phyloP scores from a whole-genome alignment of 2,329 filamentous ascomycete genomes.

The Fusarium pseudocircinatum region DNA sequence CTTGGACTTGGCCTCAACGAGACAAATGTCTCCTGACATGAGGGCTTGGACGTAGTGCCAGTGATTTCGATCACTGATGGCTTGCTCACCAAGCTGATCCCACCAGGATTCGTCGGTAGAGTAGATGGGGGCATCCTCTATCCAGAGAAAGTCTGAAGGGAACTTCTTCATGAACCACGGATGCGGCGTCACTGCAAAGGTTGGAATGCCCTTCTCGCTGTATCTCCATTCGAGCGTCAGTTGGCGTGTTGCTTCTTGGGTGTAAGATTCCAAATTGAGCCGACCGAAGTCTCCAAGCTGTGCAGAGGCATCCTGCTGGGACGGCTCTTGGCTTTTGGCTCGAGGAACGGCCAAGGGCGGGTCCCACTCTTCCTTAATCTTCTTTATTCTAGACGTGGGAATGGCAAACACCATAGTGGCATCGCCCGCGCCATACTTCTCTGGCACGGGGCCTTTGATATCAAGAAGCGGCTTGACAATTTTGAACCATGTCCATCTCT shows the following conservation, averaged over 20 bases:
- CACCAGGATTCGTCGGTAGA: conserved; percentile 18
- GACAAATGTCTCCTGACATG: conserved; percentile 36
- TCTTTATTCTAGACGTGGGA: conserved; percentile 27
- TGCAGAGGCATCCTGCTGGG: neutral
- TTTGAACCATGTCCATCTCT: conserved; percentile 40
- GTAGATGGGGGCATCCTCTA: conserved; percentile 9
- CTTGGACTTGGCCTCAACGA: conserved; percentile 32
- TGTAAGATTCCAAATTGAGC: conserved; percentile 9
- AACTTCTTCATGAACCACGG: conserved; percentile 3
- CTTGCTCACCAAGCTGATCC: conserved; percentile 6
- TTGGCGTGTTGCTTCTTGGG: conserved; percentile 5
- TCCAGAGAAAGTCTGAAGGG: conserved; percentile 33
- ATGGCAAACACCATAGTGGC: conserved; percentile 34
- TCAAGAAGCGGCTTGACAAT: conserved; percentile 34
- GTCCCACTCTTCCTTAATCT: conserved; percentile 36
- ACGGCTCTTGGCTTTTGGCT: neutral
- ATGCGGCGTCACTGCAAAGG: conserved; percentile 30
- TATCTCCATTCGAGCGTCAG: conserved; percentile 28
- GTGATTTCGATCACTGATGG: neutral
- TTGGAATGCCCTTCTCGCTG: conserved; percentile 38
- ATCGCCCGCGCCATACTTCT: conserved; percentile 5
- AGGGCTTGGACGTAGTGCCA: conserved; percentile 32
- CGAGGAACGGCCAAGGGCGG: conserved; percentile 17
- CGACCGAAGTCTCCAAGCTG: conserved; percentile 23
- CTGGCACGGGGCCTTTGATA: neutral